phyloP scores from a whole-genome alignment of 2,329 filamentous ascomycete species.

The Aspergillus versicolor region DNA sequence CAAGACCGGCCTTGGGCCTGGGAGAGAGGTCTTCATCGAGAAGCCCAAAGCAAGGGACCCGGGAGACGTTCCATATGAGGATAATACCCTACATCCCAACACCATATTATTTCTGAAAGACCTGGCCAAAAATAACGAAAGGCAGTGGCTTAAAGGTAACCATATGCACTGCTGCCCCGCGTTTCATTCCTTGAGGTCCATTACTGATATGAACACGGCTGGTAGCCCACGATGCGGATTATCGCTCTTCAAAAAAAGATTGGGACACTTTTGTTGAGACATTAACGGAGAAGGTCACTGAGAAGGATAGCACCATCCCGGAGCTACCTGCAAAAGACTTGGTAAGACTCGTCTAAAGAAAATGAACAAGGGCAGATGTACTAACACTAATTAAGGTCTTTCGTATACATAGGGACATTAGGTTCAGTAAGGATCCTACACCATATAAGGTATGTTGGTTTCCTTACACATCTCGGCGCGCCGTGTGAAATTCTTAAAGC shows the following conservation, averaged over 20 bases:
- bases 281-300: constrained; percentile 68
- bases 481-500: not conserved
- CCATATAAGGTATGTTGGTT: constrained; percentile 72
- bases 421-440: constrained; percentile 79
- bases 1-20: constrained; percentile 56
- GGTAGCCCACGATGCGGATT: constrained; percentile 75
- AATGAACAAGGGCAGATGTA: not conserved
- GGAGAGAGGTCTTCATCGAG: constrained; percentile 61
- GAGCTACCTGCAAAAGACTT: constrained; percentile 84
- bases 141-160: constrained; percentile 63
- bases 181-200: not conserved
- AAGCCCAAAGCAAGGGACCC: constrained; percentile 62
- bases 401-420: constrained; percentile 81
- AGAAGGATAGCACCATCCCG: constrained; percentile 77
- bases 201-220: constrained; percentile 10
- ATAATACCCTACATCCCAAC: constrained; percentile 62
- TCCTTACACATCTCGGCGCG: not conserved
- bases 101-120: constrained; percentile 62
- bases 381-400: constrained; percentile 57
- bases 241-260: constrained; percentile 73
- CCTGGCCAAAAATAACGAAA: constrained; percentile 60
- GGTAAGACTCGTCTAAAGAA: constrained; percentile 40
- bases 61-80: constrained; percentile 57
- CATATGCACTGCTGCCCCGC: not conserved
- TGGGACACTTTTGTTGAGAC: constrained; percentile 76